Base-by-base conservation (phyloP, 75 land plant species). In the Azolla pinnata region DNA sequence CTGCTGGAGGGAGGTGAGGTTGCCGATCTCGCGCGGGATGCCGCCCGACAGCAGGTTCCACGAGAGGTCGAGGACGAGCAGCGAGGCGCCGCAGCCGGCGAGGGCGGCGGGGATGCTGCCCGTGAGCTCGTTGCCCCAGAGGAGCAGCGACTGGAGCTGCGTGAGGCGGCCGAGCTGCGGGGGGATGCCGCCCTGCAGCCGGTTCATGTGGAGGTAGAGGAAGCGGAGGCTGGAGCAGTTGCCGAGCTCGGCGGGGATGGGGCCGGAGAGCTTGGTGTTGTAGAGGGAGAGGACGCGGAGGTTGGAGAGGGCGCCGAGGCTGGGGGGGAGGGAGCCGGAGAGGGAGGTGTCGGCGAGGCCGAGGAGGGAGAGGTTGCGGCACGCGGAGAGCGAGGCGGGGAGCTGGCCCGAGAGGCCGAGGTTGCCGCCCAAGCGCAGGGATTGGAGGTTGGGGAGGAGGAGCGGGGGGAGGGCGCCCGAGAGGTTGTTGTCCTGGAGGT, bases 401-500 rank as follows among this genome's bases (percentile, higher is more conserved):
- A 95, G 52, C 0, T 69, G 63, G 5, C 99, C 97, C 7, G 54
- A 59, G 8, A 95, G 53, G n/a, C 76, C 67, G 56, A 67, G 78
- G 65, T 95, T 95, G 16, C 87, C 91, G 14, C 92, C 92, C 0
- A 77, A 76, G 3, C 97, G 66, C 17, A 95, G 33, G 21, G 63
- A 67, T 48, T 75, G 60, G 26, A 90, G 63, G 38, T 54, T 64
- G 40, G 48, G 63, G 50, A 90, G 44, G 4, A 89, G 70, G 31
- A 44, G 44, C 0, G 61, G 31, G 0, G 99, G 97, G 10, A 95
- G 69, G 4, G 0, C 30, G 0, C 96, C 99, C 0, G 57, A 60
- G 54, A 95, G 70, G 62, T 82, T 82, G 66, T 95, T 95, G 54
- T 95, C 88, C 25, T 68, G 84, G 20, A 90, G 54, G 7, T 71